A percentile compares a stretch with the other conserved stretches of the same genome.
phyloP scores from a whole-genome alignment of 495 filamentous ascomycete species.

The Penicillium manginii region DNA sequence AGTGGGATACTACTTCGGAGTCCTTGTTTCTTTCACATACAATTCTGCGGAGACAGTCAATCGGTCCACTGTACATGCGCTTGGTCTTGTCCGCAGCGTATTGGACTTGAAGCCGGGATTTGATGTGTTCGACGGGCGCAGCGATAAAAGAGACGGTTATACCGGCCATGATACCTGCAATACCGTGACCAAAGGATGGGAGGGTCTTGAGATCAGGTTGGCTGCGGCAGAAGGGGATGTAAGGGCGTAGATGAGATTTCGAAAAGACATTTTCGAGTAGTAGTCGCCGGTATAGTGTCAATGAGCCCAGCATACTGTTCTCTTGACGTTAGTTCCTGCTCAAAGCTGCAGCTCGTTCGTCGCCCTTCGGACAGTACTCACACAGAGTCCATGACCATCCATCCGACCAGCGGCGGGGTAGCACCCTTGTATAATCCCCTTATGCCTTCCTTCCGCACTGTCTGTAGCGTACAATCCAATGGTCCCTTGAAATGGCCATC shows the following conservation, averaged over 20 bases:
- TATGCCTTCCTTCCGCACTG: slow-evolving; percentile 78
- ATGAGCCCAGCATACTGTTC: slow-evolving; percentile 80
- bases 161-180: slow-evolving; percentile 86
- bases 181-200: slow-evolving; percentile 78
- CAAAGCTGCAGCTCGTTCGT: neutral
- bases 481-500: slow-evolving; percentile 80
- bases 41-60: slow-evolving; percentile 79
- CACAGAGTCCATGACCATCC: slow-evolving; percentile 98
- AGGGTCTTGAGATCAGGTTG: slow-evolving; percentile 51
- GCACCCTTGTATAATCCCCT: slow-evolving; percentile 85
- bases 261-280: slow-evolving; percentile 80
- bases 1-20: neutral
- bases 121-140: slow-evolving; percentile 93
- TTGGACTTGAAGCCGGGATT: slow-evolving; percentile 91
- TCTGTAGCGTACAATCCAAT: slow-evolving; percentile 81
- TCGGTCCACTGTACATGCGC: slow-evolving; percentile 79
- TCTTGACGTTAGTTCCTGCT: neutral
- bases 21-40: slow-evolving; percentile 36
- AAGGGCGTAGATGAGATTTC: slow-evolving; percentile 47
- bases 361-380: slow-evolving; percentile 27
- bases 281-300: slow-evolving; percentile 84
- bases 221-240: slow-evolving; percentile 37
- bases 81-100: slow-evolving; percentile 76
- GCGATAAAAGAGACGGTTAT: slow-evolving; percentile 90
- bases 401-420: slow-evolving; percentile 86